A percentile compares a stretch with the other conserved stretches of the same genome.
Evolutionary conservation across 2,329 filamentous ascomycete genomes (phyloP).

Genomic region (Aspergillus ibericus): DNA sequence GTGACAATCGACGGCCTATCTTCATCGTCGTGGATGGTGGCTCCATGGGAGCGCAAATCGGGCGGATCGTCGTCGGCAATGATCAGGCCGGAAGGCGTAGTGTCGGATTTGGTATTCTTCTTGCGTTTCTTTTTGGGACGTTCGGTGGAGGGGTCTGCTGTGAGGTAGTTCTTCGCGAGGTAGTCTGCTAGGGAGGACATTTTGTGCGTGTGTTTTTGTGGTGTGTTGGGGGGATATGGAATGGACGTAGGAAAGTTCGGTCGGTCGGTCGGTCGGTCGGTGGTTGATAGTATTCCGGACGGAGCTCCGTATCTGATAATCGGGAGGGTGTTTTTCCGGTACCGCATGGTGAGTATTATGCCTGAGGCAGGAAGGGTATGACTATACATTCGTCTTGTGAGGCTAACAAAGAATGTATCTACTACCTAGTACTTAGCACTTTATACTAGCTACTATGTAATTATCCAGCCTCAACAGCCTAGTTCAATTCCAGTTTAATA

Average conservation of each 20-base stretch:
- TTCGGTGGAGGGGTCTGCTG: conserved; percentile 53
- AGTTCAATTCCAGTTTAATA: neutral
- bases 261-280: neutral
- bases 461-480: neutral
- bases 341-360: neutral
- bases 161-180: conserved; percentile 88
- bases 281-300: neutral
- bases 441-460: too few species aligned
- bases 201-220: conserved; percentile 5
- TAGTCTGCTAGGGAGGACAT: conserved; percentile 72
- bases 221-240: too few species aligned
- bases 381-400: neutral
- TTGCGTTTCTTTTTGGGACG: conserved; percentile 59
- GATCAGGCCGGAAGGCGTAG: conserved; percentile 43
- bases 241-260: neutral
- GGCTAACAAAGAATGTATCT: conserved; percentile 3
- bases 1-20: conserved; percentile 35
- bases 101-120: conserved; percentile 51
- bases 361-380: neutral
- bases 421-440: neutral
- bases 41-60: conserved; percentile 31
- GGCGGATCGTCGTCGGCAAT: conserved; percentile 46
- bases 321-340: conserved; percentile 1
- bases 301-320: neutral
- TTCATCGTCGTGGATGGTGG: conserved; percentile 36